Base-by-base conservation (phyloP, 495 filamentous ascomycete genomes). In the Penicillium crystallinum region DNA sequence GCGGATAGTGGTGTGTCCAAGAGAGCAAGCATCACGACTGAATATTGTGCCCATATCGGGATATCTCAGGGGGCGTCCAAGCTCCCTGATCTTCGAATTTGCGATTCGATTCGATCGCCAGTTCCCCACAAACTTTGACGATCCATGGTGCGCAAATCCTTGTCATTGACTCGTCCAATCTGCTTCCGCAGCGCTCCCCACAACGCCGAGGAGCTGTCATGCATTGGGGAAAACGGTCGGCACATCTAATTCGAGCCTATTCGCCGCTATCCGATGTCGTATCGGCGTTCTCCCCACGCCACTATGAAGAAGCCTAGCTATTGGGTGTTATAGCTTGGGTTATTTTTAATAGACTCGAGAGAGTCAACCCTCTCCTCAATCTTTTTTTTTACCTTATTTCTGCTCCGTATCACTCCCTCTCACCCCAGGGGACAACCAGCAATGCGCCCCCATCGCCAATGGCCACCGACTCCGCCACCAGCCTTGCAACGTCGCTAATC, bases 401-500 rank as follows among this genome's bases (percentile, higher is more conserved):
- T 27, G 7, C 29, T 2, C 4, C 6, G 6, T 31, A 31, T 31
- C 29, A 4, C 10, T 9, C 10, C 29, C 11, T 8, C 29, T 10
- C 10, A 11, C 29, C 29, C 11, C 4, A 12, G 40, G 3, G 31
- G 7, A 18, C 14, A 43, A 43, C 31, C 21, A 50, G 29, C 29
- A 22, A 50, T 50, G 48, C 34, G 29, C 27, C 18, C 22, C 39
- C 23, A 43, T 22, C 30, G 11, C 38, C 43, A 44, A 64, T 66
- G 63, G 51, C 63, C 34, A 21, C 39, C 23, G 23, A 27, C 22
- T 9, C 21, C 8, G 43, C 49, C 34, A 34, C 38, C 23, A 36
- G 33, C 33, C 6, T 44, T 41, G 29, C 54, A 35, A 30, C 43
- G 4, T 47, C 56, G 44, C 40, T 64, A 38, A 39, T 57, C 21